Evolutionary conservation across 202 grass and related monocot genomes (phyloP).

Genomic region (Dendrocalamus latiflorus): DNA sequence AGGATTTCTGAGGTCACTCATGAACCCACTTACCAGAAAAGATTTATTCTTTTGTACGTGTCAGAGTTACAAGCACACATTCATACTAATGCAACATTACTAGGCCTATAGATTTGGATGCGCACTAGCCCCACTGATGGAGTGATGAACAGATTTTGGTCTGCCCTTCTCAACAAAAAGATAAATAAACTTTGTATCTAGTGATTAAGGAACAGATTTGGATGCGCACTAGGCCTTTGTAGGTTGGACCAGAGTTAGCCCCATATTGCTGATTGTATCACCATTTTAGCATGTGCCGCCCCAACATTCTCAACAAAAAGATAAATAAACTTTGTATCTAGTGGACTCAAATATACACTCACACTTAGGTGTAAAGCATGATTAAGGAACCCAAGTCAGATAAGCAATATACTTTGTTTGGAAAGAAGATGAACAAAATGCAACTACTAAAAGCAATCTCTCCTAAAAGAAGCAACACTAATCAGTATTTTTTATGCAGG

Average conservation of each 20-base stretch:
- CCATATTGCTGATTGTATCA: constrained; percentile 13
- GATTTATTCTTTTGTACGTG: constrained; percentile 6
- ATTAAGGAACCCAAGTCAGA: not conserved
- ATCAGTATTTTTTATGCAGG: not conserved
- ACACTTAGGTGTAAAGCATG: constrained; percentile 14
- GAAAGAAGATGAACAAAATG: not conserved
- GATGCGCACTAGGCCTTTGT: too few relatives aligned
- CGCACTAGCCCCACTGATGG: constrained; percentile 19
- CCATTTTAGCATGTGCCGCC: constrained; percentile 9
- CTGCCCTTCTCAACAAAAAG: constrained; percentile 21
- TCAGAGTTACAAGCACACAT: not conserved
- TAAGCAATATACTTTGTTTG: not conserved
- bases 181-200: too few relatives aligned
- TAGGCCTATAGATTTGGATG: constrained; percentile 1
- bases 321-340: constrained; percentile 15
- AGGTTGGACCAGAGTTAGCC: not conserved
- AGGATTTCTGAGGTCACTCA: constrained; percentile 2
- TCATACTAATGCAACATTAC: constrained; percentile 1
- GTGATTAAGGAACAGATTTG: too few relatives aligned
- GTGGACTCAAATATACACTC: constrained; percentile 21
- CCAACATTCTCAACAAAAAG: not conserved
- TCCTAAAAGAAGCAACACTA: constrained; percentile 2
- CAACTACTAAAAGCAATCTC: not conserved
- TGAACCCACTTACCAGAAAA: constrained; percentile 16
- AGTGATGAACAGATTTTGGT: constrained; percentile 5